Evolutionary conservation across 1,284 basidiomycete genomes (phyloP), one percentile per base, ranked within the genome.

Genomic region (Leccinum discolor): DNA sequence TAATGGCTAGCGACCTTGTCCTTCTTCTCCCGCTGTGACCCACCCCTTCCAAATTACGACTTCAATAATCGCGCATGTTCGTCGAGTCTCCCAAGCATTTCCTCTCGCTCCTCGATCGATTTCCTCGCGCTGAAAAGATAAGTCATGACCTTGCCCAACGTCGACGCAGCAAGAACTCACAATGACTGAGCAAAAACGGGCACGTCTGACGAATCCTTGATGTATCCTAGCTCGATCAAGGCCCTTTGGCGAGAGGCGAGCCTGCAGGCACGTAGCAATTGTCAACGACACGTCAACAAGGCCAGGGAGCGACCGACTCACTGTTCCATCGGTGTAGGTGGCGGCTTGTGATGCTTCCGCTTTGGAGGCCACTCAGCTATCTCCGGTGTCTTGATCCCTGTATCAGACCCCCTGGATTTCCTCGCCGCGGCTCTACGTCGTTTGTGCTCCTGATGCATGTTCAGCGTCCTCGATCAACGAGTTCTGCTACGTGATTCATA

Each of bases 151-250:
- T 4, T 11, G 57, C 60, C 47, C 8, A 11, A 3, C 7, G 10
- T 10, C 56, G 18, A 59, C 16, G 2, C 8, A n/a, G 58, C 10
- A 14, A 16, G 26, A 40, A 78, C 88, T 77, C 68, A 90, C 89
- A 91, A 91, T 44, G 84, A 81, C 61, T 82, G 80, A 4, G 89
- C 88, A 71, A 91, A 90, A 5, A 71, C 69, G 4, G 86, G 78
- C 3, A 88, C 73, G 61, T 90, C 83, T 12, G 77, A 78, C 4
- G 81, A 78, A 35, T 74, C 77, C 62, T 80, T 81, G 66, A 91
- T 84, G 69, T 87, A 81, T 8, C 85, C 87, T 2, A 88, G 78
- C 54, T 85, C 84, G 54, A 90, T 79, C 62, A 91, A 80, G 7
- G 89, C 89, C 59, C 78, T 78, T 70, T 86, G 85, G 26, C 89